Conservation (phyloP, 225 moss, liverwort and hornwort genomes). For the Physcomitrium patens region DNA sequence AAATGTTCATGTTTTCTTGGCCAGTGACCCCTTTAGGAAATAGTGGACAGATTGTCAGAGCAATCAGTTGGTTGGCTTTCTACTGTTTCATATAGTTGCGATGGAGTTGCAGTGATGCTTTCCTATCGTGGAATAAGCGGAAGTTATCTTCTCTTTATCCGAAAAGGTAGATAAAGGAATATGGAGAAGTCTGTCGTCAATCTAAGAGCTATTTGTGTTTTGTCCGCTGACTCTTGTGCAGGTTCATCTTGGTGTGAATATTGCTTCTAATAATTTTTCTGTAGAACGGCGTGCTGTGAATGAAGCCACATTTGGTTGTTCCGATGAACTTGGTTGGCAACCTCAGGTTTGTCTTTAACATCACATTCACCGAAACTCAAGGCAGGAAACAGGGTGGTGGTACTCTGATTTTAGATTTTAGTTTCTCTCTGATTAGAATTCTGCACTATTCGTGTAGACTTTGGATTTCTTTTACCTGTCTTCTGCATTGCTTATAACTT, state of each 20-base stretch:
- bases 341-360: constrained; percentile 56
- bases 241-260: constrained; percentile 93
- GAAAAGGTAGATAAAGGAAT: neutral
- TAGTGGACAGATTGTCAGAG: neutral
- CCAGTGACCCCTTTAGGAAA: neutral
- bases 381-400: constrained; percentile 29
- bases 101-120: neutral
- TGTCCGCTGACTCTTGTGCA: constrained; percentile 35
- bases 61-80: neutral
- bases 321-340: constrained; percentile 95
- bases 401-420: too few relatives aligned
- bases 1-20: neutral
- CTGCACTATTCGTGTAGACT: too few relatives aligned
- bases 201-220: constrained; percentile 12
- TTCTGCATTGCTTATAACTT: too few relatives aligned
- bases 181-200: constrained; percentile 9
- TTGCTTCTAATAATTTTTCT: constrained; percentile 67
- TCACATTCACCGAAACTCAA: constrained; percentile 8
- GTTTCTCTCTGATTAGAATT: too few relatives aligned
- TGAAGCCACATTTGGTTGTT: constrained; percentile 92
- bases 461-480: too few relatives aligned
- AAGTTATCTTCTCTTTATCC: neutral
- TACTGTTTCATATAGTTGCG: neutral
- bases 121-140: neutral
- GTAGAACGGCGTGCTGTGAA: constrained; percentile 89